Conservation (phyloP, 2,329 filamentous ascomycete genomes). For the Rhexocercosporidium sp. region DNA sequence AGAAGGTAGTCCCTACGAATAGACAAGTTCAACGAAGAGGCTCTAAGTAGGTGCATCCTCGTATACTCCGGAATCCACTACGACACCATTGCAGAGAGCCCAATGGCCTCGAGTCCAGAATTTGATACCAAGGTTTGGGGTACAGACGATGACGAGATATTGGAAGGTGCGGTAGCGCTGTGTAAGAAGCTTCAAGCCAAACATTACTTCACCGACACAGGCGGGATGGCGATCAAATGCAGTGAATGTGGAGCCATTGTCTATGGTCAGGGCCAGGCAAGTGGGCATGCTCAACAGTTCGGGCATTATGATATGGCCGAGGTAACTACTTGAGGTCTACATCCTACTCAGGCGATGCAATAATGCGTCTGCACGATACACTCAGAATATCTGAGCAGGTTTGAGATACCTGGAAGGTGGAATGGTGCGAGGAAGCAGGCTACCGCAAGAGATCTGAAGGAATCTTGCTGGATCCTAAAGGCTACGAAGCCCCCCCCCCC, state of each 20-base stretch:
- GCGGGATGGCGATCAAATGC: slow-evolving; percentile 78
- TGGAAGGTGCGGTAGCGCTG: slow-evolving; percentile 69
- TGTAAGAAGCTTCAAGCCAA: slow-evolving; percentile 70
- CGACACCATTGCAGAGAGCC: slow-evolving; percentile 82
- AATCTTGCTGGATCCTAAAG: background rate
- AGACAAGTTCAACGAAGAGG: slow-evolving; percentile 79
- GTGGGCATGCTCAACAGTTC: slow-evolving; percentile 65
- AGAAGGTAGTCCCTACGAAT: slow-evolving; percentile 60
- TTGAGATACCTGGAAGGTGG: background rate
- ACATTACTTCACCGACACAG: slow-evolving; percentile 90
- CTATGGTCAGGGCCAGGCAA: slow-evolving; percentile 67
- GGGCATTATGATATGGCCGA: slow-evolving; percentile 64
- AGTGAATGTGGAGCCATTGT: slow-evolving; percentile 74
- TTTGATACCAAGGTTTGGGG: slow-evolving; percentile 71
- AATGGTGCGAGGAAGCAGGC: background rate
- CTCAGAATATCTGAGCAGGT: background rate
- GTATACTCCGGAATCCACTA: slow-evolving; percentile 95
- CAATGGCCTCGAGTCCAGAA: slow-evolving; percentile 68
- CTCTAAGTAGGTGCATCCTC: slow-evolving; percentile 71
- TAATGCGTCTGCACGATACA: background rate
- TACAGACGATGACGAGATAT: slow-evolving; percentile 64
- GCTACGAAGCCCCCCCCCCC: background rate
- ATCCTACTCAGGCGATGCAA: background rate
- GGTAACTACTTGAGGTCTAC: slow-evolving; percentile 38
- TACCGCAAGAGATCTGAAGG: background rate